Evolutionary conservation across 768 basidiomycete genomes (phyloP).

Genomic region (Candolleomyces eurysporus): DNA sequence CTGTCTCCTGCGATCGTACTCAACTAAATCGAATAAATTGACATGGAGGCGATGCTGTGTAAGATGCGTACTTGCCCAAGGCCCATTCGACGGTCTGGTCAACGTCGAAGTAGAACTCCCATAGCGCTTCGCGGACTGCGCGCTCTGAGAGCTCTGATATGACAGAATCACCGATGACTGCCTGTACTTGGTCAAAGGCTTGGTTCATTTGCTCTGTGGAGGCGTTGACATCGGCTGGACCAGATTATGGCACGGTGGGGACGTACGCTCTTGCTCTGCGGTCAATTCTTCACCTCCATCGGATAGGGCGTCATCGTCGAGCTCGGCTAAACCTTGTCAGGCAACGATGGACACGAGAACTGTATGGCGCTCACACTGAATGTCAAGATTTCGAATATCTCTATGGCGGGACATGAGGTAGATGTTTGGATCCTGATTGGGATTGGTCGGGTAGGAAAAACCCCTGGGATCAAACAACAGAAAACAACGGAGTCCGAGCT

Average conservation of each 20-base stretch:
- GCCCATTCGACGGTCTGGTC: constrained; percentile 75
- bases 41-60: neutral
- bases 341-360: constrained; percentile 1
- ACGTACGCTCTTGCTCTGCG: constrained; percentile 75
- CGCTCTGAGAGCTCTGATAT: constrained; percentile 68
- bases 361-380: constrained; percentile 50
- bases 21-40: constrained; percentile 43
- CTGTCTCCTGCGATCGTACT: constrained; percentile 59
- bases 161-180: constrained; percentile 63
- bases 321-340: constrained; percentile 58
- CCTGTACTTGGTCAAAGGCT: constrained; percentile 66
- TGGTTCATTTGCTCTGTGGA: constrained; percentile 62
- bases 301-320: constrained; percentile 78
- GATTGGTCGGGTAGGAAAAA: neutral
- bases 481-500: neutral
- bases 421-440: constrained; percentile 3
- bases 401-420: constrained; percentile 87
- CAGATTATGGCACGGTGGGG: constrained; percentile 4
- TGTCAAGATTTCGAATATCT: constrained; percentile 80
- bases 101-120: constrained; percentile 86
- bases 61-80: constrained; percentile 50
- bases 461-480: neutral
- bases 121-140: constrained; percentile 76
- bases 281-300: constrained; percentile 79
- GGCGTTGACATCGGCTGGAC: constrained; percentile 16